phyloP scores from a whole-genome alignment of 257 asterid species.

The Nicotiana paniculata region DNA sequence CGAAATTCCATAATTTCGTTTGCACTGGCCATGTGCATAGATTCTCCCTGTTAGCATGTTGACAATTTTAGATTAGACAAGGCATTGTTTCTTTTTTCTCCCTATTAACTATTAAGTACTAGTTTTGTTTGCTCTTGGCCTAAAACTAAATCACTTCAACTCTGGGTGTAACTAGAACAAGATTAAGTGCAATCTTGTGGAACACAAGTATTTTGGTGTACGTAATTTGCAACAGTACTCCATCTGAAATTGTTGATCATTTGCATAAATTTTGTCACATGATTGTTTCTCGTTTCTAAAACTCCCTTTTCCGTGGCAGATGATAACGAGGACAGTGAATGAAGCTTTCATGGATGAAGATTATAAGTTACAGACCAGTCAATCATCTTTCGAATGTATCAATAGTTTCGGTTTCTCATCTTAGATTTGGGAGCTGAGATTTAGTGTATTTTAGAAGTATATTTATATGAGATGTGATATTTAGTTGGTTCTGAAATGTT shows the following conservation, averaged over 20 bases:
- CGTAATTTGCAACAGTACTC: not conserved
- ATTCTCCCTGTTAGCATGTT: too few relatives aligned
- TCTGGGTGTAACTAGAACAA: not conserved
- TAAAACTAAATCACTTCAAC: not conserved
- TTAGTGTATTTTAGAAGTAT: slow-evolving; percentile 3
- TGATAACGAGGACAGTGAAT: slow-evolving; percentile 58
- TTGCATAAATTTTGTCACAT: not conserved
- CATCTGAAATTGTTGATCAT: not conserved
- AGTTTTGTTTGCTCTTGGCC: not conserved
- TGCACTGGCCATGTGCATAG: not conserved
- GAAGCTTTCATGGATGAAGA: slow-evolving; percentile 10
- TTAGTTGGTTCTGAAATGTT: not conserved
- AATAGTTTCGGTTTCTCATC: not conserved
- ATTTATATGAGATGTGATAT: not conserved
- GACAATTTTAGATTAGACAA: too few relatives aligned
- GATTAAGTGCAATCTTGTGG: not conserved
- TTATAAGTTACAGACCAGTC: not conserved
- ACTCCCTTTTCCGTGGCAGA: slow-evolving; percentile 34
- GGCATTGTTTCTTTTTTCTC: not conserved
- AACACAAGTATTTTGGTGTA: not conserved
- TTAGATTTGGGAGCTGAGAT: not conserved
- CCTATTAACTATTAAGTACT: not conserved
- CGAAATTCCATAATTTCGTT: not conserved
- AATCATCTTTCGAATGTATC: not conserved
- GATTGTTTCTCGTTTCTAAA: not conserved